Percentiles rank a stretch among this genome's conserved stretches.
These are phyloP conservation scores for Choanephora cucurbitarum DNA, from an alignment of 371 early-diverging fungal species.

Conservation along the genomic window DNA sequence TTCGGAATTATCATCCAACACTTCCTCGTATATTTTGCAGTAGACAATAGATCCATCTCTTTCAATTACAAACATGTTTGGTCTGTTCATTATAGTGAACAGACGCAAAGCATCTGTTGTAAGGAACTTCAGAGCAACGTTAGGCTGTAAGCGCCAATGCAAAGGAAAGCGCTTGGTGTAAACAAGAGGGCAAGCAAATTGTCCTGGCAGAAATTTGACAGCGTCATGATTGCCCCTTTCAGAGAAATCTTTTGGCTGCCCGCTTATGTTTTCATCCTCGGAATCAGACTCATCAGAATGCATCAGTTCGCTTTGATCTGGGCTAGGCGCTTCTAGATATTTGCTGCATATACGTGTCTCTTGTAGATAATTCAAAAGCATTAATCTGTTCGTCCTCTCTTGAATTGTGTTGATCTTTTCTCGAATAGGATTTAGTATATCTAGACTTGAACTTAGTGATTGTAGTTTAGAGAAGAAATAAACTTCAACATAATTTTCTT, in stretches of 20 bases:
- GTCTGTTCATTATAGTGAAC: slow-evolving; percentile 71
- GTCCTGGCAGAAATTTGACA: slow-evolving; percentile 54
- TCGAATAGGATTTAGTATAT: slow-evolving; percentile 55
- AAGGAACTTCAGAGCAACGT: slow-evolving; percentile 66
- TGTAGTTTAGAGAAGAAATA: slow-evolving; percentile 71
- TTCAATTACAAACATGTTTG: slow-evolving; percentile 73
- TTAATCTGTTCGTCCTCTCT: slow-evolving; percentile 68
- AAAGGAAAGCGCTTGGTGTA: slow-evolving; percentile 67
- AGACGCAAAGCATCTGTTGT: slow-evolving; percentile 56
- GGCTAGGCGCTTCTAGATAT: slow-evolving; percentile 58
- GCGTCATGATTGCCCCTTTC: slow-evolving; percentile 1
- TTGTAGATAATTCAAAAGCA: slow-evolving; percentile 64
- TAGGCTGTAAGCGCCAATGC: slow-evolving; percentile 75
- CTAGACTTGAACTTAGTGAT: slow-evolving; percentile 38
- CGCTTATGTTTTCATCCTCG: slow-evolving; percentile 41
- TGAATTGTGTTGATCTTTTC: slow-evolving; percentile 55
- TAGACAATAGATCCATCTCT: slow-evolving; percentile 56
- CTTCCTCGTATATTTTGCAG: slow-evolving; percentile 46
- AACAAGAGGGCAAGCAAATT: slow-evolving; percentile 74
- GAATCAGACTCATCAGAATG: slow-evolving; percentile 42
- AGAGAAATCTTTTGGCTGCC: slow-evolving; percentile 21
- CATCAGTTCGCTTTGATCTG: slow-evolving; percentile 20
- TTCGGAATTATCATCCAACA: not conserved
- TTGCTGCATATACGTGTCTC: slow-evolving; percentile 73
- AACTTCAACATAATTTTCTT: slow-evolving; percentile 56